These are phyloP conservation scores for Hypoxylon rubiginosum DNA, from an alignment of 2,329 filamentous ascomycete genomes.

Conservation along the genomic window DNA sequence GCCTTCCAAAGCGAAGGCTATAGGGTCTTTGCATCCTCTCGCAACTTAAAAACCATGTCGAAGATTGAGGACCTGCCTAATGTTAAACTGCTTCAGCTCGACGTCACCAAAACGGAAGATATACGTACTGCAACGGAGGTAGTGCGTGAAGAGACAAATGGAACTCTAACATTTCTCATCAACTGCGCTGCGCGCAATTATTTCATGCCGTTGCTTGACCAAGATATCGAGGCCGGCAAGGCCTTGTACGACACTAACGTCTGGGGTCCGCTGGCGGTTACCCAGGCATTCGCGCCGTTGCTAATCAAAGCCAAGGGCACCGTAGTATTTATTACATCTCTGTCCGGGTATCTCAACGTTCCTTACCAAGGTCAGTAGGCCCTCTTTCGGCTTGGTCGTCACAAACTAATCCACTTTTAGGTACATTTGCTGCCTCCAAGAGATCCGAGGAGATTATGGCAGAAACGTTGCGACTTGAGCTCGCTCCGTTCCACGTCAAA, in stretches of 20 bases:
- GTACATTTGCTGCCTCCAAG: background rate
- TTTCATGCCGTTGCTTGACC: background rate
- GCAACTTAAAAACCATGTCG: background rate
- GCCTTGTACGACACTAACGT: slow-evolving; percentile 1
- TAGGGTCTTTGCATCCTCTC: slow-evolving; percentile 13
- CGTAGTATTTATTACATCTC: background rate
- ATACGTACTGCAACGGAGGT: background rate
- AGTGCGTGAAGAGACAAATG: background rate
- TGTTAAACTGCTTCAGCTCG: background rate
- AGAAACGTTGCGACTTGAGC: background rate
- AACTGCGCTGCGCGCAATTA: slow-evolving; percentile 5
- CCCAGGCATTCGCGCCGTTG: slow-evolving; percentile 4
- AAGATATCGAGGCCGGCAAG: slow-evolving; percentile 4
- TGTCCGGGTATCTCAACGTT: background rate
- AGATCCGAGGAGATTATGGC: background rate
- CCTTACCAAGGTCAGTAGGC: background rate
- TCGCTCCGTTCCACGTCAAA: background rate
- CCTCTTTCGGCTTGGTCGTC: background rate
- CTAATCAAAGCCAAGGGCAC: slow-evolving; percentile 7
- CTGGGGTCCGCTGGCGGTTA: slow-evolving; percentile 3
- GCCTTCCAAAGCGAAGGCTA: slow-evolving; percentile 11
- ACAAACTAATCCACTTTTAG: background rate
- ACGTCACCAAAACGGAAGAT: background rate
- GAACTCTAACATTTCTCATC: background rate
- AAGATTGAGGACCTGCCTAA: background rate